Percentiles rank a stretch among this genome's conserved stretches.
Conservation (phyloP, 768 basidiomycete genomes). For the Pulveroboletus sp. region DNA sequence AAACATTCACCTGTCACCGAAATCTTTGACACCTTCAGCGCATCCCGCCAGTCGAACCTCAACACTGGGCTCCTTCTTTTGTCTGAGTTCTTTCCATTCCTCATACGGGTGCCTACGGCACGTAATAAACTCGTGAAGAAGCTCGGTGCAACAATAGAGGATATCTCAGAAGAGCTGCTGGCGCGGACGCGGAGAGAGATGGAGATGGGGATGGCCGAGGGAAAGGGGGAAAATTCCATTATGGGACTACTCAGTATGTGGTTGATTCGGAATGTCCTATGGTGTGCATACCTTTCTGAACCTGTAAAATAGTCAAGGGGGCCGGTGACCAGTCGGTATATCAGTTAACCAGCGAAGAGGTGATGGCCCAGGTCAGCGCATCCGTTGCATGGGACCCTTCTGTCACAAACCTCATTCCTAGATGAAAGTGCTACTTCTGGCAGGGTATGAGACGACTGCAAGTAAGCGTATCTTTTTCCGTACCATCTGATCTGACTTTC, state of each 20-base stretch:
- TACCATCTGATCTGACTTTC: not conserved
- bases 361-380: constrained; percentile 20
- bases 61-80: constrained; percentile 37
- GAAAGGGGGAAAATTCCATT: constrained; percentile 24
- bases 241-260: constrained; percentile 25
- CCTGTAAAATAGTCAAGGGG: constrained; percentile 32
- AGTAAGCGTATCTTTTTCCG: constrained; percentile 2
- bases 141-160: constrained; percentile 34
- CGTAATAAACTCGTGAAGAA: constrained; percentile 30
- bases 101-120: constrained; percentile 36
- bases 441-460: constrained; percentile 23
- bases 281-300: not conserved
- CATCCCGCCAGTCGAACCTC: constrained; percentile 23
- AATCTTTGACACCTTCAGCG: constrained; percentile 36
- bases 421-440: constrained; percentile 17
- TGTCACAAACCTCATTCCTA: not conserved
- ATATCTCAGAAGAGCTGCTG: constrained; percentile 40
- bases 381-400: too few relatives aligned
- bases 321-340: constrained; percentile 25
- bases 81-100: constrained; percentile 34
- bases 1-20: constrained; percentile 40
- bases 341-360: constrained; percentile 25
- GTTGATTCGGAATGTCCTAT: constrained; percentile 14
- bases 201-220: constrained; percentile 19
- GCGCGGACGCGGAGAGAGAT: constrained; percentile 35